Evolutionary conservation across 106 monocot species (phyloP), one percentile per base, ranked within the genome.

Genomic region (Dioscorea zingiberensis): DNA sequence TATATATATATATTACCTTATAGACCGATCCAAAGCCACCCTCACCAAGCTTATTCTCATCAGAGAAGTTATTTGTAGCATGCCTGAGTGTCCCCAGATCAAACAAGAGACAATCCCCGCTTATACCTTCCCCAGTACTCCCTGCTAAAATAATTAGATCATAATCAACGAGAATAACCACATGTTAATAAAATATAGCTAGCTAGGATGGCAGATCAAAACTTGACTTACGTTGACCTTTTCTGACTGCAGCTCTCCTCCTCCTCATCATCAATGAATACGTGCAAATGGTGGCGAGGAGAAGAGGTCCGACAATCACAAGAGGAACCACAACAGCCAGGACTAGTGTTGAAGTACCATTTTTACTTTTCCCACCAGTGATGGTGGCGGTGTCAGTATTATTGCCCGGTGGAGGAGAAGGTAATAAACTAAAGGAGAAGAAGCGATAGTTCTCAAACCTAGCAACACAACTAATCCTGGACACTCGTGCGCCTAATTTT

Each of bases 11-110:
- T 6, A 26, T 61, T 28, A 61, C 60, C 60, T 61, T 61, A n/a
- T 61, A 61, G 5, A 61, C 60, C 8, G 28, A 2, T 27, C 60
- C 60, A n/a, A 61, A 61, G 6, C 60, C 60, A 13, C 60, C 60
- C 27, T 61, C 27, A 14, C 60, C 60, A 17, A 61, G 60, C 27
- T 61, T 61, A 27, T 61, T 61, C 27, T 24, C 25, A 17, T 27
- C 27, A 2, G 60, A 25, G 27, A 61, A 61, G 60, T 61, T 61
- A 17, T 26, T n/a, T 28, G 60, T 61, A 12, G 60, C 60, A 14
- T 5, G 2, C 27, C 16, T 61, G 1, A 61, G 60, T 27, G 60
- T 61, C 25, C 26, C 49, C 18, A 49, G 18, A 49, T 49, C 49
- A 49, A 49, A 30, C 30, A 30, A 30, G 4, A 7, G 30, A 30